Evolutionary conservation across 2,329 filamentous ascomycete genomes (phyloP), one percentile per base, ranked within the genome.

Genomic region (Aspergillus pseudoviridinutans): DNA sequence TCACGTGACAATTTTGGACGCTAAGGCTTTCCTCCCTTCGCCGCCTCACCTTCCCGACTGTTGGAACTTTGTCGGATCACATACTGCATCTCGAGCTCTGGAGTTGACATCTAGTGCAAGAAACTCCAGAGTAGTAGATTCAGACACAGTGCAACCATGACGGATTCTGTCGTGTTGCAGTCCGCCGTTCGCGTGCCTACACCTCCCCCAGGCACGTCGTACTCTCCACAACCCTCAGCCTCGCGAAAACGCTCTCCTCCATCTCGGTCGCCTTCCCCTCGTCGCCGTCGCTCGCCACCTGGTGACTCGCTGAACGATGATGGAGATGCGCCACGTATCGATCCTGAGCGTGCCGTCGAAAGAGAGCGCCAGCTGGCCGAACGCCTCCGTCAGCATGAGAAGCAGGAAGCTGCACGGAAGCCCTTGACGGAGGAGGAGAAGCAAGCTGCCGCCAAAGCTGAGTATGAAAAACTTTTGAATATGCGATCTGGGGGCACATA

Each of bases 401-500:
- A 77, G 56, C 75, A 79, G 54, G 76, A 78, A 38, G 70, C 75
- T 25, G 70, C 74, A 38, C 75, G 77, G 41, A 84, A 84, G 66
- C 79, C 81, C n/a, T 74, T 83, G 50, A 84, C 82, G 3, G 91
- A 90, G 67, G 91, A 91, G 73, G 87, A 92, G 75, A 96, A 95
- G 76, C 91, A 93, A 76, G 90, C 87, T 25, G 87, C 87, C 44
- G 90, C 91, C 47, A 95, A 96, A 78, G 90, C 92, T 63, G 92
- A 97, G 79, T 95, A 96, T 77, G 88, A 95, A 76, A 93, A 93
- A 77, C 84, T 97, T 60, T 80, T 96, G 66, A 94, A 85, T 64
- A 93, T 96, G 85, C 89, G 94, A 64, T 96, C 92, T 50, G 94
- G 94, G 63, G 94, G 94, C 66, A 96, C 92, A 25, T 99, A 99